Evolutionary conservation across 306 rosid genomes (phyloP), one percentile per base, ranked within the genome.

Genomic region (Luffa aegyptiaca): DNA sequence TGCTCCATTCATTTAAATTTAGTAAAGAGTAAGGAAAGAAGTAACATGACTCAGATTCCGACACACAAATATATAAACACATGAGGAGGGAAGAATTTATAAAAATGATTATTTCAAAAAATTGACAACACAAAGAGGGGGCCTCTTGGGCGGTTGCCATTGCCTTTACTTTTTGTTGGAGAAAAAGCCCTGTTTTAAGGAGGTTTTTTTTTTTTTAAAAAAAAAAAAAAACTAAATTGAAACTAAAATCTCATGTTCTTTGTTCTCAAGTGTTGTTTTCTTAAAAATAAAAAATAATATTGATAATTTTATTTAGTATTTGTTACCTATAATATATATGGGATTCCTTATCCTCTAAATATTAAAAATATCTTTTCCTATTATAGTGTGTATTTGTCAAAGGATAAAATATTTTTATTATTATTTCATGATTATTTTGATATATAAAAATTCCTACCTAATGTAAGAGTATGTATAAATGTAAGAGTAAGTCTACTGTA

Each of bases 1-100:
- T 70, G 76, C 9, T 20, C 76, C 76, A 70, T 10, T 70, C 39
- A 10, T 70, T 70, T 45, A 11, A 70, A 42, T 70, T 20, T 46
- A 70, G 76, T 70, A 69, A 69, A 44, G 35, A 41, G 10, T 5
- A 45, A 31, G n/a, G 8, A 63, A 63, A 33, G 45, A 35, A 63
- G 6, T 17, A 42, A 5, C 35, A 70, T 70, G 78, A 74, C 20
- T 51, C 61, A 36, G 78, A 74, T 74, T 74, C 57, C 57, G 78
- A 74, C 78, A 51, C 18, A 70, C 1, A 70, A 70, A 70, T 70
- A 70, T 68, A 42, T 68, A 68, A 68, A 41, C 75, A 68, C 75
- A 68, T 68, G 75, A 68, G 5, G 33, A 39, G 51, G 75, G 17
- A 44, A 70, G 76, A 70, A 41, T 41, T 68, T 37, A 1, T 8